These are phyloP conservation scores for Boletus tylopilopsis DNA, from an alignment of 768 basidiomycete genomes.

Conservation along the genomic window DNA sequence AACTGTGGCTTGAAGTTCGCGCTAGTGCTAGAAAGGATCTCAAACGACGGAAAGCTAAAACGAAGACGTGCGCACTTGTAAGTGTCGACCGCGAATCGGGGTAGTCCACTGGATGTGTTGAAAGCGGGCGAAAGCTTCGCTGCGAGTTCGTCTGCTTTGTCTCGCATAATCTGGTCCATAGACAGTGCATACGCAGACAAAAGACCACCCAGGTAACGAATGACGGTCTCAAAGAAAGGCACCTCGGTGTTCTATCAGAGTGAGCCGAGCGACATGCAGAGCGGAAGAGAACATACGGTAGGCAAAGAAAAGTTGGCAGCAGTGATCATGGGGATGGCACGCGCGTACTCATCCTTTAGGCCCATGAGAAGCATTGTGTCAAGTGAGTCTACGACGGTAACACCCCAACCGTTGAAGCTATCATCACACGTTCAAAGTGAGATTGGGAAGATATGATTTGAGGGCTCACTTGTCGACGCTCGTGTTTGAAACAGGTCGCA, in stretches of 20 bases:
- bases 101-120: constrained; percentile 64
- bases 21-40: constrained; percentile 2
- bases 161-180: constrained; percentile 54
- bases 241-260: constrained; percentile 28
- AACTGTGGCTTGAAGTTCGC: constrained; percentile 18
- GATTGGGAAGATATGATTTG: no score
- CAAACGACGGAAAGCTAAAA: not conserved
- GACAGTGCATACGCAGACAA: constrained; percentile 81
- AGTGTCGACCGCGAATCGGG: constrained; percentile 68
- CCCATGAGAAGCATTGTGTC: constrained; percentile 86
- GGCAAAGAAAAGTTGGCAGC: constrained; percentile 47
- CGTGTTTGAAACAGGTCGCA: constrained; percentile 48
- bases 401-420: constrained; percentile 81
- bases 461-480: constrained; percentile 48
- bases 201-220: constrained; percentile 86
- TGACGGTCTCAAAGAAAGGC: constrained; percentile 83
- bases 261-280: not conserved
- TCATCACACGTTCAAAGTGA: not conserved
- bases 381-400: constrained; percentile 75
- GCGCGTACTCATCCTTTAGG: constrained; percentile 62
- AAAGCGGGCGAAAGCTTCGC: constrained; percentile 71
- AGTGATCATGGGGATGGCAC: constrained; percentile 54
- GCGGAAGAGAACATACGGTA: constrained; percentile 30
- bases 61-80: constrained; percentile 38
- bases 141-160: constrained; percentile 76